These are phyloP conservation scores for Trichoderma breve DNA, from an alignment of 2,329 filamentous ascomycete species.

Conservation along the genomic window DNA sequence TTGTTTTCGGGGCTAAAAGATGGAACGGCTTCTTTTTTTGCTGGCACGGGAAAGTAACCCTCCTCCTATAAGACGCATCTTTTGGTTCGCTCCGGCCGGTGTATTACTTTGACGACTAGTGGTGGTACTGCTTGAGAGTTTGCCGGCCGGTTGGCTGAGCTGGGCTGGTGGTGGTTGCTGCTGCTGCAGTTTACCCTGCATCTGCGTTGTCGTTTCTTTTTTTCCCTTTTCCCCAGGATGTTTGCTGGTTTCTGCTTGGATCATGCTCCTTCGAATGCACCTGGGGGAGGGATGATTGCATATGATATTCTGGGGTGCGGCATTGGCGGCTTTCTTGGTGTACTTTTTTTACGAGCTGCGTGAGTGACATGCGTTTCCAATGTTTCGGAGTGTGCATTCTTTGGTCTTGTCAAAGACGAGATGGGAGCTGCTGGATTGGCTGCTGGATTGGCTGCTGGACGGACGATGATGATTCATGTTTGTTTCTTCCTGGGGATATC, in stretches of 20 bases:
- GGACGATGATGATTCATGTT: background rate
- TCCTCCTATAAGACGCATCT: background rate
- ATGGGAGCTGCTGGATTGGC: background rate
- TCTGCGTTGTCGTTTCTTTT: background rate
- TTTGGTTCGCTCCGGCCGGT: background rate
- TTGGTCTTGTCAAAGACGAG: background rate
- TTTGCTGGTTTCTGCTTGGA: background rate
- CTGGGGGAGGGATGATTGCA: background rate
- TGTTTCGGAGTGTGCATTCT: background rate
- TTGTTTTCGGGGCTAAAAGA: background rate
- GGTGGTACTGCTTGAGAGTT: background rate
- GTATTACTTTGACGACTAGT: background rate
- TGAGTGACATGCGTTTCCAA: slow-evolving; percentile 1
- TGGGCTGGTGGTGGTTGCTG: background rate
- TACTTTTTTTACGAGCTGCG: background rate
- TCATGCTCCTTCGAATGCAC: background rate
- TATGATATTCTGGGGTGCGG: slow-evolving; percentile 7
- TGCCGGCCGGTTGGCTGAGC: background rate
- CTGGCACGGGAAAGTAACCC: background rate
- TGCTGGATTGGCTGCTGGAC: background rate
- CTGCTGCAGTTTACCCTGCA: background rate
- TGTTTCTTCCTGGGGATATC: background rate
- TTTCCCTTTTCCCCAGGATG: background rate
- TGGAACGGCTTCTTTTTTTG: background rate
- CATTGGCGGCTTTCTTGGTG: background rate